Base-by-base conservation (phyloP, 192 early-diverging fungal genomes). In the Radiomyces spectabilis region DNA sequence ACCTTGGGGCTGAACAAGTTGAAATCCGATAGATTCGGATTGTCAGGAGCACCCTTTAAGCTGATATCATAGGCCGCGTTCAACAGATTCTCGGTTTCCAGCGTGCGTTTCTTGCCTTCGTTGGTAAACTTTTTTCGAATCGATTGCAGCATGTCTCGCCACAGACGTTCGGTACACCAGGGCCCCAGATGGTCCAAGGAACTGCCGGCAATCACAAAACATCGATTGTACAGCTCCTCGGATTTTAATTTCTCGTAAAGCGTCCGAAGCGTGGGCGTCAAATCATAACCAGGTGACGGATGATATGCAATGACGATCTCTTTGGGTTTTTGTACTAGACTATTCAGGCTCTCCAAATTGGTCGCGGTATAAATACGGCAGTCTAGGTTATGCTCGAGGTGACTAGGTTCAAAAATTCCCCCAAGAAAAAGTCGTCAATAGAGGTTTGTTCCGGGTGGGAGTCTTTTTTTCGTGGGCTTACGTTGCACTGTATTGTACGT, bases 121-220 rank as follows among this genome's bases (percentile, higher is more conserved):
- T n/a, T n/a, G n/a, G n/a, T n/a, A n/a, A n/a, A n/a, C n/a, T n/a
- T n/a, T n/a, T n/a, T n/a, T n/a, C n/a, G n/a, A n/a, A n/a, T n/a
- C n/a, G n/a, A n/a, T n/a, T n/a, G 67, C 66, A 41, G 85, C 44
- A 71, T 53, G 22, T 59, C 57, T 37, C 77, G 71, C 76, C 91
- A 85, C 35, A 84, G 73, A 4, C 73, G 72, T 53, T 94, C 90
- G 27, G 81, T 76, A 16, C 85, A 85, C 84, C 89, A 92, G 2
- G 87, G 81, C 0, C 93, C 93, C 25, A 94, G 71, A 27, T 81
- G 57, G 1, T 74, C 19, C 29, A 83, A 57, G 19, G 80, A 51
- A n/a, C 71, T 51, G 0, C 22, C 29, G 2, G 69, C 75, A 12
- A 67, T 65, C 2, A 50, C 42, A 25, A 84, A 68, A 4, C 65